A percentile compares a stretch with the other conserved stretches of the same genome.
Conservation (phyloP, 1,139 yeast species). For the Lodderomyces pseudojiufengensis region DNA sequence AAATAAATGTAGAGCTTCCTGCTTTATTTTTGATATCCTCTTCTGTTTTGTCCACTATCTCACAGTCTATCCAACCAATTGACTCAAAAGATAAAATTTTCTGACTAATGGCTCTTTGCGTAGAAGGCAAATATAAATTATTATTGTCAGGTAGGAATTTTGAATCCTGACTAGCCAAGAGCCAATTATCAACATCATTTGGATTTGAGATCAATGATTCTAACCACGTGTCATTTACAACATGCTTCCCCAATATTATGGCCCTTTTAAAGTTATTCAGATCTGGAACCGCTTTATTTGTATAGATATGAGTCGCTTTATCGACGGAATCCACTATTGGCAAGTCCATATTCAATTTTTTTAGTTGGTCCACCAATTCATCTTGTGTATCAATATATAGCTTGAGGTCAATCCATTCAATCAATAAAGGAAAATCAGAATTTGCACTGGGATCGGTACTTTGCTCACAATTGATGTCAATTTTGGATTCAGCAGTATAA, state of each 20-base stretch:
- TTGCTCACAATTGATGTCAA: slow-evolving; percentile 15
- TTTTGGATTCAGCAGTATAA: slow-evolving; percentile 14
- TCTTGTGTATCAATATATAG: slow-evolving; percentile 10
- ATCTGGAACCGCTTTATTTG: slow-evolving; percentile 6
- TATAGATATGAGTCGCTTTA: slow-evolving; percentile 24
- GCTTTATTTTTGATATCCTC: slow-evolving; percentile 16
- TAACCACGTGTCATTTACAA: slow-evolving; percentile 26
- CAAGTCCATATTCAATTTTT: slow-evolving; percentile 18
- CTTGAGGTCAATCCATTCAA: slow-evolving; percentile 26
- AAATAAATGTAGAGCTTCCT: slow-evolving; percentile 7
- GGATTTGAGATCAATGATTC: slow-evolving; percentile 13
- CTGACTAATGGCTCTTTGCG: slow-evolving; percentile 16
- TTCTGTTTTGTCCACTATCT: slow-evolving; percentile 8
- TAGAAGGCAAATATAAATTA: slow-evolving; percentile 16
- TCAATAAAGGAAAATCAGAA: slow-evolving; percentile 14
- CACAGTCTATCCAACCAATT: slow-evolving; percentile 10
- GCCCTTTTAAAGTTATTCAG: slow-evolving; percentile 18
- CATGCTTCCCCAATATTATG: slow-evolving; percentile 26
- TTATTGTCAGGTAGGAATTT: slow-evolving; percentile 18
- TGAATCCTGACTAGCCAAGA: slow-evolving; percentile 14
- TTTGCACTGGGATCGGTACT: slow-evolving; percentile 5
- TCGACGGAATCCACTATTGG: slow-evolving; percentile 19
- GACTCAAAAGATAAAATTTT: slow-evolving; percentile 11
- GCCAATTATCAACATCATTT: slow-evolving; percentile 20
- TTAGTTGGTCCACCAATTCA: neutral